Conservation (phyloP, 2,329 filamentous ascomycete genomes). For the Ploettnerulaceae sp. region DNA sequence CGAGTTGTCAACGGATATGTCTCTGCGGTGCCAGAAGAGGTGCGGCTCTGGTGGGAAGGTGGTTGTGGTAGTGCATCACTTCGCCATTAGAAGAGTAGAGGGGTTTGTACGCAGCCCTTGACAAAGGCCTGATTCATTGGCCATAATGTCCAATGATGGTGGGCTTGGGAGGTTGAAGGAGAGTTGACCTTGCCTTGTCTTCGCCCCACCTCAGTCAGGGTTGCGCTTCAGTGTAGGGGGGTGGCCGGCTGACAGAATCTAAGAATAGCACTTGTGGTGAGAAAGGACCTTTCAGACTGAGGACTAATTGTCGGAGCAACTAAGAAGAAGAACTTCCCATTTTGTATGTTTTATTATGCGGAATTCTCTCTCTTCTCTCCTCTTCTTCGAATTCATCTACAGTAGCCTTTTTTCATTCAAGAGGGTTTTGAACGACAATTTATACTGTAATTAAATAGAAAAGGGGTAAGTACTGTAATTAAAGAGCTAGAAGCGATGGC, state of each 20-base stretch:
- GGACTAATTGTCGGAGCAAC: too few species aligned
- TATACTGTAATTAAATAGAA: too few species aligned
- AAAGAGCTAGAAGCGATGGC: too few species aligned
- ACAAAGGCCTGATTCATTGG: background rate
- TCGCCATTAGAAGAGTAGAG: background rate
- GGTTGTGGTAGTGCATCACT: constrained; percentile 7
- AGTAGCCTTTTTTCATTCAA: too few species aligned
- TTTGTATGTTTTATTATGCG: too few species aligned
- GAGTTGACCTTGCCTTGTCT: background rate
- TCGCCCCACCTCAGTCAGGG: background rate
- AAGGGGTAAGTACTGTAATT: too few species aligned
- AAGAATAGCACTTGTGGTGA: constrained; percentile 1
- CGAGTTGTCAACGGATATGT: constrained; percentile 11
- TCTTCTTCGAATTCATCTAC: too few species aligned
- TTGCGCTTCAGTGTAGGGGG: constrained; percentile 1
- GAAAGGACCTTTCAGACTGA: background rate
- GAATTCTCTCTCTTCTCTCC: too few species aligned
- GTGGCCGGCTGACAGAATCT: background rate
- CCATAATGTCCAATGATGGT: constrained; percentile 5
- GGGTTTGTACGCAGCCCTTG: background rate
- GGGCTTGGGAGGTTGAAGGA: constrained; percentile 5
- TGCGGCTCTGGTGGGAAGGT: constrained; percentile 4
- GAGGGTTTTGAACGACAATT: too few species aligned
- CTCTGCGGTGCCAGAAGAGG: constrained; percentile 1
- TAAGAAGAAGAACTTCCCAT: too few species aligned